Evolutionary conservation across 2,329 filamentous ascomycete species (phyloP).

Genomic region (Pyrenophora graminea): DNA sequence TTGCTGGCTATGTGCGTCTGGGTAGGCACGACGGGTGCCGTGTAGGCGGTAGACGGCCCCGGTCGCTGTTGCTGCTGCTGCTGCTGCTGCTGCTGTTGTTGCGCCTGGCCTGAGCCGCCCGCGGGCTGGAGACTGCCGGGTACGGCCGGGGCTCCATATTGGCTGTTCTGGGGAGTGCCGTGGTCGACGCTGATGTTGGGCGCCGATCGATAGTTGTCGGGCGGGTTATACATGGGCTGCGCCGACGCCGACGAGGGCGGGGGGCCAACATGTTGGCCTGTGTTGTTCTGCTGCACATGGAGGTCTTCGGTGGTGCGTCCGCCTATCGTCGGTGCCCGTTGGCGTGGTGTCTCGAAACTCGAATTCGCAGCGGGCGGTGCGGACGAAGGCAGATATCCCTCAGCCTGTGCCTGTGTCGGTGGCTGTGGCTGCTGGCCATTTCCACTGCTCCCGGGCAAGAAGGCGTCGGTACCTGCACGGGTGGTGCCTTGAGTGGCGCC

Average conservation of each 20-base stretch:
- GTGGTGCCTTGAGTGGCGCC: slow-evolving; percentile 48
- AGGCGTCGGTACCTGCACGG: slow-evolving; percentile 50
- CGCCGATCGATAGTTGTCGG: slow-evolving; percentile 54
- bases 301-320: slow-evolving; percentile 59
- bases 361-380: slow-evolving; percentile 46
- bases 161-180: slow-evolving; percentile 52
- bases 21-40: slow-evolving; percentile 63
- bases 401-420: slow-evolving; percentile 14
- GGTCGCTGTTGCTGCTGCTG: slow-evolving; percentile 54
- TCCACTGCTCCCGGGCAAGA: slow-evolving; percentile 46
- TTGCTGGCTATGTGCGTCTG: slow-evolving; percentile 57
- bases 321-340: slow-evolving; percentile 51
- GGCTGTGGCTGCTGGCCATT: slow-evolving; percentile 9
- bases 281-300: slow-evolving; percentile 55
- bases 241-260: slow-evolving; percentile 45
- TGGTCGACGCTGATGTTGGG: slow-evolving; percentile 66
- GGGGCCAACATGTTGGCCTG: slow-evolving; percentile 31
- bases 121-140: slow-evolving; percentile 64
- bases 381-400: slow-evolving; percentile 29
- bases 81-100: slow-evolving; percentile 4
- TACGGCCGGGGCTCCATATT: slow-evolving; percentile 54
- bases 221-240: slow-evolving; percentile 52
- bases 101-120: slow-evolving; percentile 46
- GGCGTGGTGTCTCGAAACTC: slow-evolving; percentile 57
- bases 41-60: slow-evolving; percentile 58